A percentile compares a stretch with the other conserved stretches of the same genome.
These are phyloP conservation scores for Exophiala dermatitidis DNA, from an alignment of 2,329 filamentous ascomycete genomes.

Conservation along the genomic window DNA sequence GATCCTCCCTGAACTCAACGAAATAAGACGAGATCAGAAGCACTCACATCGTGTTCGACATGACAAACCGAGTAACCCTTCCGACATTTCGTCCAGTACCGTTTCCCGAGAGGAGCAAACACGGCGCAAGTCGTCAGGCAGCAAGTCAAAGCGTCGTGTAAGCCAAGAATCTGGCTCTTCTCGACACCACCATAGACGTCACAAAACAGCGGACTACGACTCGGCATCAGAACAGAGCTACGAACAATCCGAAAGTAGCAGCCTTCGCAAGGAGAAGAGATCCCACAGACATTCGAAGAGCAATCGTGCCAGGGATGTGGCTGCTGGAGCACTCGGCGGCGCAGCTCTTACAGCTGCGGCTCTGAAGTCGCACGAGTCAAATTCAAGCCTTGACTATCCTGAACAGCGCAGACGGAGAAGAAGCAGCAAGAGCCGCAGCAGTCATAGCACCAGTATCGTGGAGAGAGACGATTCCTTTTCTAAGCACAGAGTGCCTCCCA, in stretches of 20 bases:
- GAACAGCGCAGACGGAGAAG: slow-evolving; percentile 35
- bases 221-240: slow-evolving; percentile 42
- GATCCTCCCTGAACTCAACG: slow-evolving; percentile 84
- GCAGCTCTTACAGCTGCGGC: slow-evolving; percentile 56
- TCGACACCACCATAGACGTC: slow-evolving; percentile 46
- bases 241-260: slow-evolving; percentile 40
- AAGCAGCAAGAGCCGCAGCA: slow-evolving; percentile 46
- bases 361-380: slow-evolving; percentile 58
- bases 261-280: slow-evolving; percentile 46
- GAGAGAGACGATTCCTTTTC: slow-evolving; percentile 47
- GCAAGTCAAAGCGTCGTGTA: slow-evolving; percentile 52
- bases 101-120: slow-evolving; percentile 49
- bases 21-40: slow-evolving; percentile 82
- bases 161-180: slow-evolving; percentile 52
- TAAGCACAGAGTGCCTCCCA: slow-evolving; percentile 61
- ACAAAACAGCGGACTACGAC: slow-evolving; percentile 46
- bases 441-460: slow-evolving; percentile 45
- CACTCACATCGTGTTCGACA: slow-evolving; percentile 60
- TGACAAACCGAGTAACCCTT: slow-evolving; percentile 56
- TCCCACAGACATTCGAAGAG: slow-evolving; percentile 50
- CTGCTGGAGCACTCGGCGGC: slow-evolving; percentile 49
- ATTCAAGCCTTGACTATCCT: slow-evolving; percentile 46
- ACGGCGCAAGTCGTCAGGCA: slow-evolving; percentile 44
- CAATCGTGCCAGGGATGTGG: slow-evolving; percentile 45
- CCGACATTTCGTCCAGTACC: slow-evolving; percentile 51